Evolutionary conservation across 768 basidiomycete species (phyloP).

Genomic region (Boletus rufocinnamomeus): DNA sequence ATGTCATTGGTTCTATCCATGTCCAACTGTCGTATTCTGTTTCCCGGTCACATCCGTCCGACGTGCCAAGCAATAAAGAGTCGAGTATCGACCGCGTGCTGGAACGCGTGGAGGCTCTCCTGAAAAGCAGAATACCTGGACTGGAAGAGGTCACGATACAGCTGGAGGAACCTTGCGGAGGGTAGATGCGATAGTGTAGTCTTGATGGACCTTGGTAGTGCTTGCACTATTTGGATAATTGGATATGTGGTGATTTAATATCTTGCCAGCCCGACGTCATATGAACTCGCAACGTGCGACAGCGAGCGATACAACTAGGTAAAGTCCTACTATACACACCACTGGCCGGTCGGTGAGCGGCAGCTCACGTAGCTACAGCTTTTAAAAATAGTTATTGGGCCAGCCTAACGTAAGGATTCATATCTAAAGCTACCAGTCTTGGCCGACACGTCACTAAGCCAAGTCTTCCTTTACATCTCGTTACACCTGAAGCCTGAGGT

Average conservation of each 20-base stretch:
- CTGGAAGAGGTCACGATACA: conserved; percentile 92
- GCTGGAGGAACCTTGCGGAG: conserved; percentile 48
- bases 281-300: background rate
- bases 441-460: no score
- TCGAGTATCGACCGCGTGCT: conserved; percentile 60
- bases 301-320: background rate
- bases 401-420: no score
- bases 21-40: conserved; percentile 76
- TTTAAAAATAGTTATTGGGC: no score
- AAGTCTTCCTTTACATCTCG: background rate
- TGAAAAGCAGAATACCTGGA: conserved; percentile 75
- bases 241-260: conserved; percentile 21
- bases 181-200: conserved; percentile 6
- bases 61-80: conserved; percentile 35
- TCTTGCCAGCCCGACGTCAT: background rate
- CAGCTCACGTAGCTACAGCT: no score
- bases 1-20: conserved; percentile 88
- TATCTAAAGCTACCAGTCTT: no score
- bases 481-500: background rate
- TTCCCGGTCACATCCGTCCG: conserved; percentile 53
- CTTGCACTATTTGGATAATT: conserved; percentile 13
- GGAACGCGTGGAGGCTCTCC: conserved; percentile 68
- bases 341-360: no score
- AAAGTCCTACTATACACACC: no score
- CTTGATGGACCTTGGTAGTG: conserved; percentile 11